Base-by-base conservation (phyloP, 2,329 filamentous ascomycete species). In the Colletotrichum sp. region DNA sequence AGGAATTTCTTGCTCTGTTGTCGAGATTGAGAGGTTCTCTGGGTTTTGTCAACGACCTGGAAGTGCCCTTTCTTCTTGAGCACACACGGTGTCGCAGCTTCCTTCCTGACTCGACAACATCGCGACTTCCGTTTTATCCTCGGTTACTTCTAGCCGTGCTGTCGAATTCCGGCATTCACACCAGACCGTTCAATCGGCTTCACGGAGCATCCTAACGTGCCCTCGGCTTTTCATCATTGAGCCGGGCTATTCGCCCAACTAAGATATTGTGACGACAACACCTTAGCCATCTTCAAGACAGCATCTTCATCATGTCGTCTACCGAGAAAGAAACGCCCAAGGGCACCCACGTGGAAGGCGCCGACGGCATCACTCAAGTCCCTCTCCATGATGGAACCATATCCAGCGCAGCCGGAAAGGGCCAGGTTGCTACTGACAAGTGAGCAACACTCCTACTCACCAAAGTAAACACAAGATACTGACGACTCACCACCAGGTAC, bases 381-480 rank as follows among this genome's bases (percentile, higher is more conserved):
- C 72, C 74, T 0, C 52, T 71, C 10, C 59, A 55, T 9, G 62
- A 75, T 21, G 75, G 63, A 8, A 71, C 63, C 10, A 77, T 80
- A 12, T 77, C 76, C 26, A 71, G 78, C 10, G 85, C 84, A 8
- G 87, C 86, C 16, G 87, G 85, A 58, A 80, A 82, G 21, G 88
- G 88, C 14, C 84, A 87, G 66, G 81, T 82, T 7, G 88, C 87
- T 2, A 89, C 88, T 2, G 87, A 90, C 76, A 84, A 86, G 84
- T 87, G 79, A 72, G 82, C 67, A 5, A 21, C 7, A n/a, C 21
- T 24, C 21, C 21, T 24, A 24, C n/a, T n/a, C n/a, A n/a, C n/a
- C n/a, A n/a, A 24, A 24, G 21, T 24, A 12, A 18, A 14, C 26
- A 13, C 10, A 1, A 9, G 7, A 30, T 30, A n/a, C 36, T 65